Evolutionary conservation across 2,329 filamentous ascomycete genomes (phyloP).

Genomic region (Colletotrichum cereale): DNA sequence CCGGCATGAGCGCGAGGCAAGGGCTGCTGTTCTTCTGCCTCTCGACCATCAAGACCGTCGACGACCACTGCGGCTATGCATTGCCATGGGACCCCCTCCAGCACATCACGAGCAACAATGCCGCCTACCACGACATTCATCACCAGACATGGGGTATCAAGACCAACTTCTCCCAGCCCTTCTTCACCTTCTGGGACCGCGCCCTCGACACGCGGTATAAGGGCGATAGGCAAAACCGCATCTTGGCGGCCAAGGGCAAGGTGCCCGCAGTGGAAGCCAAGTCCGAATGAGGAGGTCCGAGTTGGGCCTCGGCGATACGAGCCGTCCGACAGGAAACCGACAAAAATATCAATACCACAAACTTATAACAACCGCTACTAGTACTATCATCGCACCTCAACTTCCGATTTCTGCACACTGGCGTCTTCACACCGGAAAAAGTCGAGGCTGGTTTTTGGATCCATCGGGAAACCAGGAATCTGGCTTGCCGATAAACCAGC

Average conservation of each 20-base stretch:
- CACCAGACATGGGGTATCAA: conserved; percentile 99
- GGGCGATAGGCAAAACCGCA: conserved; percentile 62
- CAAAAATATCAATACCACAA: conserved; percentile 18
- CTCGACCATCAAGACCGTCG: conserved; percentile 95
- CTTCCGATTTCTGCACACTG: conserved; percentile 28
- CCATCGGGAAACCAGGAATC: conserved; percentile 9
- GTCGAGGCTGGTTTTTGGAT: conserved; percentile 31
- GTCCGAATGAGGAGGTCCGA: conserved; percentile 22
- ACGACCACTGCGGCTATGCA: conserved; percentile 97
- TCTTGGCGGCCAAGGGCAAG: conserved; percentile 22
- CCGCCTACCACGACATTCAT: conserved; percentile 96
- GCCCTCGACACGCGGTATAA: conserved; percentile 86
- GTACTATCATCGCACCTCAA: conserved; percentile 2
- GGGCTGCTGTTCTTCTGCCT: conserved; percentile 90
- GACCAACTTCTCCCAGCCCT: conserved; percentile 90
- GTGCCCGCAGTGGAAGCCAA: conserved; percentile 32
- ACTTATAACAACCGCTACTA: conserved; percentile 4
- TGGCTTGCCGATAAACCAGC: background rate
- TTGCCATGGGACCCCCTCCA: conserved; percentile 96
- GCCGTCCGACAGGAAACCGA: conserved; percentile 8
- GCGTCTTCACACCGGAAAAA: conserved; percentile 9
- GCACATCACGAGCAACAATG: conserved; percentile 93
- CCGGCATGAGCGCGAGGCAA: conserved; percentile 86
- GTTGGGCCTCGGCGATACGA: conserved; percentile 12
- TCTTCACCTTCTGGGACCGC: conserved; percentile 96